Conservation (phyloP, 495 filamentous ascomycete genomes). For the Penicillium bovifimosum region DNA sequence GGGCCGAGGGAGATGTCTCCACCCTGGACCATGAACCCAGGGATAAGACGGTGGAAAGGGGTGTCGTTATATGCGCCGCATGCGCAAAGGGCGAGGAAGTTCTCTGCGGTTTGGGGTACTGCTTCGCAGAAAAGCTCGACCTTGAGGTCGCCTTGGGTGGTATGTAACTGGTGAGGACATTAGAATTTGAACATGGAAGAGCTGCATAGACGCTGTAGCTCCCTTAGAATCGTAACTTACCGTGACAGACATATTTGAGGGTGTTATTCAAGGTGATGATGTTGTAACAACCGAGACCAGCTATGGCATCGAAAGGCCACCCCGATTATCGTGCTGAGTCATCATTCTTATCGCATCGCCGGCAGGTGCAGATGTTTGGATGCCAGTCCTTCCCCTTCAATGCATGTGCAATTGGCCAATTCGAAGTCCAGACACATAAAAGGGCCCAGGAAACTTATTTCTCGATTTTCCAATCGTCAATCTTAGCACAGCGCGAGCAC, state of each 20-base stretch:
- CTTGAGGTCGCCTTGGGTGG: constrained; percentile 84
- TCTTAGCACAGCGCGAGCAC: neutral
- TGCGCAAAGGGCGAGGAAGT: constrained; percentile 95
- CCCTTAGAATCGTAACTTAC: constrained; percentile 12
- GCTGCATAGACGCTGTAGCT: neutral
- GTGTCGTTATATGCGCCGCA: constrained; percentile 79
- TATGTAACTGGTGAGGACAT: constrained; percentile 69
- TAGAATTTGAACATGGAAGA: neutral
- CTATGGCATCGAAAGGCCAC: neutral
- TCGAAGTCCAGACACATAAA: neutral
- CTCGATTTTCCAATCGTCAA: neutral
- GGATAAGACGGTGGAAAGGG: constrained; percentile 88
- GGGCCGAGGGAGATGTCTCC: constrained; percentile 67
- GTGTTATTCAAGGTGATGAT: neutral
- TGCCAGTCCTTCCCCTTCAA: constrained; percentile 2
- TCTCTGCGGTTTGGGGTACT: constrained; percentile 89
- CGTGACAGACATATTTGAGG: constrained; percentile 31
- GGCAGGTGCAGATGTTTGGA: constrained; percentile 1
- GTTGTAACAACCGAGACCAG: neutral
- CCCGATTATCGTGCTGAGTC: constrained; percentile 14
- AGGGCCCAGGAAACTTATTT: neutral
- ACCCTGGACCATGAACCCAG: constrained; percentile 87
- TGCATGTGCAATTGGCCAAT: neutral
- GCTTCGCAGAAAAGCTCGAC: constrained; percentile 94
- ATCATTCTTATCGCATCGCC: constrained; percentile 9